Conservation (phyloP, 2,329 filamentous ascomycete species). For the Chrysoporthe austroafricana region DNA sequence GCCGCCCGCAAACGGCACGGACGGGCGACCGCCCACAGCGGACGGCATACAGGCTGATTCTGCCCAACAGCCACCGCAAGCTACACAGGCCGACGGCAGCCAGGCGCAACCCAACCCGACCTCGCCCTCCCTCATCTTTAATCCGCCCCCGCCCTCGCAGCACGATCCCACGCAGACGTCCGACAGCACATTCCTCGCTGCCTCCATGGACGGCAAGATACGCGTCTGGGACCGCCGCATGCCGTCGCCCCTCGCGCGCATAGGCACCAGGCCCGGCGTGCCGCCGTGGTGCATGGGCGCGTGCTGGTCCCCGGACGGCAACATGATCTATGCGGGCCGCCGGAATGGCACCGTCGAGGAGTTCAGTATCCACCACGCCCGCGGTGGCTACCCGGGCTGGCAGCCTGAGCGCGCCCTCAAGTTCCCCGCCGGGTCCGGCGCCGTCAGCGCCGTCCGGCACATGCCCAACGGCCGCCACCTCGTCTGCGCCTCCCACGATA, state of each 20-base stretch:
- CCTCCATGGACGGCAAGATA: slow-evolving; percentile 83
- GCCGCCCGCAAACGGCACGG: slow-evolving; percentile 25
- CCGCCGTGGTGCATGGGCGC: slow-evolving; percentile 98
- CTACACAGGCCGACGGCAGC: slow-evolving; percentile 17
- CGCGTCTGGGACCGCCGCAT: slow-evolving; percentile 92
- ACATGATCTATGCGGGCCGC: slow-evolving; percentile 90
- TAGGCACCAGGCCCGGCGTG: slow-evolving; percentile 72
- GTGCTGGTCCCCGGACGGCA: slow-evolving; percentile 95
- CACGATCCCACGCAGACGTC: slow-evolving; percentile 63
- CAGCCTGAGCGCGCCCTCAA: slow-evolving; percentile 78
- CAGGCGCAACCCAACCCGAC: slow-evolving; percentile 25
- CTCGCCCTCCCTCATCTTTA: slow-evolving; percentile 44
- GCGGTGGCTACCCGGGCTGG: slow-evolving; percentile 55
- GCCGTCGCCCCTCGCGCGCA: slow-evolving; percentile 76
- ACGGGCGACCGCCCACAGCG: slow-evolving; percentile 25
- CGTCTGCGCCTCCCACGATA: slow-evolving; percentile 84
- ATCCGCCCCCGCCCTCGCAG: slow-evolving; percentile 43
- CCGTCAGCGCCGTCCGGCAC: slow-evolving; percentile 82
- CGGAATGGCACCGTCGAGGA: slow-evolving; percentile 94
- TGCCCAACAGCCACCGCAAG: background rate
- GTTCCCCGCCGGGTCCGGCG: slow-evolving; percentile 86
- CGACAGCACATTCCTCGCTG: slow-evolving; percentile 83
- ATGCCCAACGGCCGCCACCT: slow-evolving; percentile 95
- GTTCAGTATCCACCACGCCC: slow-evolving; percentile 80
- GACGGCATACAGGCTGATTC: slow-evolving; percentile 5